A percentile compares a stretch with the other conserved stretches of the same genome.
Evolutionary conservation across 179 eudicot species (phyloP).

Genomic region (Dionaea muscipula): DNA sequence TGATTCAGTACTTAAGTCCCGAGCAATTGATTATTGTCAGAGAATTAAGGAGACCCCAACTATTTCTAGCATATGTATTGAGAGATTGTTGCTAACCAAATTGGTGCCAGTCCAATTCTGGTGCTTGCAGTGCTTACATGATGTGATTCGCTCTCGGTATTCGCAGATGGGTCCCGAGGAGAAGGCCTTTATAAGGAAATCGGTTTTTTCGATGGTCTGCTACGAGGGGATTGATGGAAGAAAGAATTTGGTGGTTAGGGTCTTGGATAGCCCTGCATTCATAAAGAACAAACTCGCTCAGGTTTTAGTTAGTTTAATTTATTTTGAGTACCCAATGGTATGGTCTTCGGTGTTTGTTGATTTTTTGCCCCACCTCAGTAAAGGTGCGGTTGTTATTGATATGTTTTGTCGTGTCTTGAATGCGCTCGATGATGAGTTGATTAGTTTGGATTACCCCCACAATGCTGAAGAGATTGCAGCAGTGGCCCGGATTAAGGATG

Average conservation of each 20-base stretch:
- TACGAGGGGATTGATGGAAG: conserved; percentile 38
- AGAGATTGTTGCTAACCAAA: conserved; percentile 37
- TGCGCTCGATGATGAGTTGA: conserved; percentile 83
- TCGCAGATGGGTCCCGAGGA: conserved; percentile 53
- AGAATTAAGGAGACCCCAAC: conserved; percentile 53
- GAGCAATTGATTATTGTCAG: conserved; percentile 61
- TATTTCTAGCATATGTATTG: conserved; percentile 58
- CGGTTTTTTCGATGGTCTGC: conserved; percentile 67
- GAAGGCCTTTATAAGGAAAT: conserved; percentile 52
- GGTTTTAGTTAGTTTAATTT: conserved; percentile 64
- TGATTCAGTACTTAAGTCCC: conserved; percentile 50
- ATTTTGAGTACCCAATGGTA: conserved; percentile 61
- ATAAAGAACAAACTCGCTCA: conserved; percentile 93
- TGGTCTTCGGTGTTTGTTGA: conserved; percentile 79
- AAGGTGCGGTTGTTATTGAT: conserved; percentile 67
- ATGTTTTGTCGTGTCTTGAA: conserved; percentile 91
- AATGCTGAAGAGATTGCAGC: conserved; percentile 44
- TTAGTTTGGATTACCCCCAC: conserved; percentile 76
- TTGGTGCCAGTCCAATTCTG: conserved; percentile 76
- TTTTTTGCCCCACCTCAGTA: conserved; percentile 49
- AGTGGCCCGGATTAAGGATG: conserved; percentile 71
- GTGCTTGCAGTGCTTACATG: conserved; percentile 79
- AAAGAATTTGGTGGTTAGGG: conserved; percentile 37
- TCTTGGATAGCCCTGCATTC: conserved; percentile 68
- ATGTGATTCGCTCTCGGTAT: conserved; percentile 48